Evolutionary conservation across 805 yeast species (phyloP), one percentile per base, ranked within the genome.

Genomic region (Zygoascus tannicola): DNA sequence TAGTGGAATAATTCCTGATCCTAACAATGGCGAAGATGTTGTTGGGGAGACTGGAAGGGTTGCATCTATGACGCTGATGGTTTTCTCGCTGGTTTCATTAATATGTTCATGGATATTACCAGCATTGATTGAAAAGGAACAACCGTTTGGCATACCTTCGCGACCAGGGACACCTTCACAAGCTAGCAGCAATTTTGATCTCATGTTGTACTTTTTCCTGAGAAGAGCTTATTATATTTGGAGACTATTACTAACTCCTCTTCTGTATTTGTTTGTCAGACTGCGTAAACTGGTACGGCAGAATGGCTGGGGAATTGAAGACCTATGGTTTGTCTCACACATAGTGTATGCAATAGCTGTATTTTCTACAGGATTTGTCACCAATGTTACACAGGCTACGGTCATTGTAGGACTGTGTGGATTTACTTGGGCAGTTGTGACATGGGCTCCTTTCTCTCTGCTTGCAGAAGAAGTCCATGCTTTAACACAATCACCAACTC

Each of bases 381-480:
- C 51, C 2, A 59, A 63, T 2, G 71, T 75, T 4, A 44, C 43
- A 0, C 64, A 58, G 19, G 82, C 80, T 0, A 70, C 77, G 4
- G 46, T 63, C 0, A 55, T 78, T 52, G 75, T 78, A 50, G 78
- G 68, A 0, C 49, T 75, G 12, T 57, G 76, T 43, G 85, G 85
- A 3, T 63, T 78, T 22, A 71, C 83, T 0, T 79, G 85, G 85
- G 83, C 84, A 0, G 65, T 69, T 46, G 79, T 82, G 0, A 65
- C 78, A 8, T 79, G 85, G 85, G 78, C 80, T 2, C 85, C 85
- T 7, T 79, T 76, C 58, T 78, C 78, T 1, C 55, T 79, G 35
- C 74, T 79, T 12, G 75, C 80, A 19, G 80, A 76, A 39, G 59
- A 62, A 15, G 59, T 63, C 32, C 61, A 54, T 32, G 49, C 51